Conservation (phyloP, 441 rosid species). For the Adansonia madagascariensis region DNA sequence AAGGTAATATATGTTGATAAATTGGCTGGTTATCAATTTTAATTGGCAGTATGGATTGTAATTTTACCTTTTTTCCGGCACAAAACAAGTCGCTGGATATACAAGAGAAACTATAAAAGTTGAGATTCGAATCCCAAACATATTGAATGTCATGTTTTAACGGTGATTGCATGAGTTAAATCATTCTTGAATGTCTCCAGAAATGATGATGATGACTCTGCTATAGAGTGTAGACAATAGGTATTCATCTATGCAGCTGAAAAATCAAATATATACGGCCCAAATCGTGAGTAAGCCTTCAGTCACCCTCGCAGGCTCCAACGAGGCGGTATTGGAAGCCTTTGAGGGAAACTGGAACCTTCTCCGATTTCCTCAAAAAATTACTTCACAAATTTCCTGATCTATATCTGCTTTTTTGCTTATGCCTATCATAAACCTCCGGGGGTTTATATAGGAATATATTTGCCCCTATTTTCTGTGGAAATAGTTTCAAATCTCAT, state of each 20-base stretch:
- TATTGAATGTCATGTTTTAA: too few species aligned
- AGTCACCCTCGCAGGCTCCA: constrained; percentile 26
- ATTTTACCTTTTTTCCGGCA: too few species aligned
- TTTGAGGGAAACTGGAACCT: constrained; percentile 43
- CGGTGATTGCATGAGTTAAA: too few species aligned
- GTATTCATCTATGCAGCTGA: neutral
- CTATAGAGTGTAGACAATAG: neutral
- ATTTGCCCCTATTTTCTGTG: too few species aligned
- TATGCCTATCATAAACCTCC: too few species aligned
- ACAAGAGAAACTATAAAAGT: too few species aligned
- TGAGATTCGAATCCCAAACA: too few species aligned
- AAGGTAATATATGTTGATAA: neutral
- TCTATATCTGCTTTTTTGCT: neutral
- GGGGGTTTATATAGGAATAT: constrained; percentile 13
- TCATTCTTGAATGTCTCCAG: neutral
- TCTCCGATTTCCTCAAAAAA: constrained; percentile 28
- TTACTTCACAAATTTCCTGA: neutral
- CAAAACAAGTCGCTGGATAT: too few species aligned
- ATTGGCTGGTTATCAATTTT: neutral
- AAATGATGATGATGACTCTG: neutral
- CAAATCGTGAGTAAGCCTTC: constrained; percentile 25
- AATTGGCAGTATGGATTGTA: too few species aligned
- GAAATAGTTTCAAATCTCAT: neutral
- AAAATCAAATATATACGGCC: neutral
- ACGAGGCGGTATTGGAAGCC: constrained; percentile 37